phyloP scores from a whole-genome alignment of 2,329 filamentous ascomycete genomes.

The Botryotinia narcissicola region DNA sequence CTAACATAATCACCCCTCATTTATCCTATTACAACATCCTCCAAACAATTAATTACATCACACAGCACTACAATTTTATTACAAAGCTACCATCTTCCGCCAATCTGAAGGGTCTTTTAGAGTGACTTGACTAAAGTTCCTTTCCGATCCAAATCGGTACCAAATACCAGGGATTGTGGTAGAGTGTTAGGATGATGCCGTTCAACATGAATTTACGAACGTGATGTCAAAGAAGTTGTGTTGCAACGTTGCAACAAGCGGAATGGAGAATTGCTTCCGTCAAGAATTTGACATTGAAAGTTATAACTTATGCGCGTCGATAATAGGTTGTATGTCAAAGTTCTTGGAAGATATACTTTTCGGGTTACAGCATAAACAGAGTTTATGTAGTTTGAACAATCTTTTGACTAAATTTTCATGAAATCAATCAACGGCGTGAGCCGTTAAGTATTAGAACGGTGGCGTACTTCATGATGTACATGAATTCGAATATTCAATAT shows the following conservation, averaged over 20 bases:
- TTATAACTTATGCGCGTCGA: neutral
- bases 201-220: neutral
- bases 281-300: neutral
- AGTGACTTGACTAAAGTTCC: slow-evolving; percentile 1
- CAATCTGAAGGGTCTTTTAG: slow-evolving; percentile 8
- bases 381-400: neutral
- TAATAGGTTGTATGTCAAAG: neutral
- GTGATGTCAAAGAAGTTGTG: neutral
- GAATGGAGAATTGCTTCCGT: neutral
- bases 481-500: neutral
- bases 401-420: neutral
- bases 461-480: neutral
- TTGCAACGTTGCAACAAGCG: neutral
- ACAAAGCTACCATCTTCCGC: neutral
- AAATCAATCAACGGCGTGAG: neutral
- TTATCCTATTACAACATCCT: neutral
- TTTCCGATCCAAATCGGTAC: neutral
- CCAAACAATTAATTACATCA: neutral
- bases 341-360: neutral
- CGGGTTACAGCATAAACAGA: neutral
- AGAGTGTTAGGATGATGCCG: neutral
- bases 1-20: neutral
- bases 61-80: neutral
- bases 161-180: slow-evolving; percentile 1
- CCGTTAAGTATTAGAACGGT: neutral